Percentiles rank a stretch among this genome's conserved stretches.
Evolutionary conservation across 2,329 filamentous ascomycete species (phyloP).

Genomic region (Fusarium sp.): DNA sequence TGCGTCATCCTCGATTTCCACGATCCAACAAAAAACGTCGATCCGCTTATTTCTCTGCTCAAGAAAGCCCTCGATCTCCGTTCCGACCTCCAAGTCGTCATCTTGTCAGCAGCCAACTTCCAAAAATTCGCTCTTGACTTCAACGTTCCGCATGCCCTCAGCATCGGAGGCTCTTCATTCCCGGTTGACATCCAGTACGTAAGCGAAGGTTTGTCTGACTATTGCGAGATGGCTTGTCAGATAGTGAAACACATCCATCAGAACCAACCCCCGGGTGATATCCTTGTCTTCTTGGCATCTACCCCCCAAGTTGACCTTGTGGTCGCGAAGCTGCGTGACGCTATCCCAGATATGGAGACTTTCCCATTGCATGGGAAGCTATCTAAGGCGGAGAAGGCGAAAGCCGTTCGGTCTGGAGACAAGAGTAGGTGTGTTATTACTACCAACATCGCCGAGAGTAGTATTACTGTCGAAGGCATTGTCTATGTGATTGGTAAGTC

Average conservation of each 20-base stretch:
- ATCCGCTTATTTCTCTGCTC: background rate
- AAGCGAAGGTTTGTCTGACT: fast-evolving
- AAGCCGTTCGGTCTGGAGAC: background rate
- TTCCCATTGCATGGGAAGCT: background rate
- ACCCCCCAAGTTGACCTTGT: background rate
- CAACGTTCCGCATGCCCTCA: background rate
- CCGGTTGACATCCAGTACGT: background rate
- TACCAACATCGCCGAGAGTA: background rate
- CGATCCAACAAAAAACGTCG: background rate
- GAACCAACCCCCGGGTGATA: background rate
- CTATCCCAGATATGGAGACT: background rate
- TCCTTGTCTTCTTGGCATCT: background rate
- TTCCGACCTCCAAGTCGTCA: background rate
- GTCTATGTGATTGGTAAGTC: background rate
- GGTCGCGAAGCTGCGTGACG: background rate
- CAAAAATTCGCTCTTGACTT: background rate
- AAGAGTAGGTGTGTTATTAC: background rate
- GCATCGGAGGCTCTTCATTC: background rate
- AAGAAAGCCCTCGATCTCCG: background rate
- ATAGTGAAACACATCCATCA: fast-evolving
- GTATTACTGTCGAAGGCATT: background rate
- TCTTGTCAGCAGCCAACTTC: background rate
- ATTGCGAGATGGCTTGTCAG: background rate
- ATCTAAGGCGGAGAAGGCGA: background rate
- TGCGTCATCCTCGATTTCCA: background rate